These are phyloP conservation scores for Microdochium paspali DNA, from an alignment of 2,329 filamentous ascomycete genomes.

Conservation along the genomic window DNA sequence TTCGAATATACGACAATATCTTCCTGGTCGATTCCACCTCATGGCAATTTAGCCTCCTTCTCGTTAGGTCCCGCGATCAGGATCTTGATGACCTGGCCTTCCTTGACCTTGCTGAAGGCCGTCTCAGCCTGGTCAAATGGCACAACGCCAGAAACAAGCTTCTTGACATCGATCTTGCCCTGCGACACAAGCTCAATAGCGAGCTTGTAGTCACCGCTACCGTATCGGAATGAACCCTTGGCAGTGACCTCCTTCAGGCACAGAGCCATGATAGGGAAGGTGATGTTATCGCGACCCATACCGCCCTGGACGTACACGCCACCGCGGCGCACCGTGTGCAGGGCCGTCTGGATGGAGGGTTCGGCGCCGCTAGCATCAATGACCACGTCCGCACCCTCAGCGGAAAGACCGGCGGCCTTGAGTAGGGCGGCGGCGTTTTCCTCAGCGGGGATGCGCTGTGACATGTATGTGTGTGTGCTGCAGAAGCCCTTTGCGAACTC, in stretches of 20 bases:
- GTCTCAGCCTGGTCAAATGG: constrained; percentile 74
- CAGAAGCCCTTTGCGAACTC: constrained; percentile 68
- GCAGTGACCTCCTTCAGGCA: constrained; percentile 84
- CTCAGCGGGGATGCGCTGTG: constrained; percentile 51
- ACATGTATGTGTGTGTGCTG: constrained; percentile 61
- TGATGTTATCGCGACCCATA: constrained; percentile 83
- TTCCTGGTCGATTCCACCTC: no score
- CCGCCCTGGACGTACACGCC: constrained; percentile 79
- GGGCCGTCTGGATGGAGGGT: constrained; percentile 64
- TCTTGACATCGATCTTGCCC: constrained; percentile 72
- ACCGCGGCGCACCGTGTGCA: constrained; percentile 62
- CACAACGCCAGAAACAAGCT: constrained; percentile 69
- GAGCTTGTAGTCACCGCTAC: constrained; percentile 76
- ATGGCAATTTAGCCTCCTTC: constrained; percentile 27
- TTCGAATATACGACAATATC: no score
- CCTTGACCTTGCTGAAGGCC: constrained; percentile 80
- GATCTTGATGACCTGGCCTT: constrained; percentile 67
- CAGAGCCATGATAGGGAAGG: constrained; percentile 83
- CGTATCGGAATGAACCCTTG: constrained; percentile 85
- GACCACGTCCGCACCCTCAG: constrained; percentile 60
- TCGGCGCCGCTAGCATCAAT: constrained; percentile 77
- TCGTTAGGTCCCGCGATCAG: constrained; percentile 58
- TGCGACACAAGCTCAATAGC: constrained; percentile 67
- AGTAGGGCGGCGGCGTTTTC: constrained; percentile 67
- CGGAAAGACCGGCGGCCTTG: constrained; percentile 50